Evolutionary conservation across 73 alveolate species (phyloP).

Genomic region (Halteria grandinella): DNA sequence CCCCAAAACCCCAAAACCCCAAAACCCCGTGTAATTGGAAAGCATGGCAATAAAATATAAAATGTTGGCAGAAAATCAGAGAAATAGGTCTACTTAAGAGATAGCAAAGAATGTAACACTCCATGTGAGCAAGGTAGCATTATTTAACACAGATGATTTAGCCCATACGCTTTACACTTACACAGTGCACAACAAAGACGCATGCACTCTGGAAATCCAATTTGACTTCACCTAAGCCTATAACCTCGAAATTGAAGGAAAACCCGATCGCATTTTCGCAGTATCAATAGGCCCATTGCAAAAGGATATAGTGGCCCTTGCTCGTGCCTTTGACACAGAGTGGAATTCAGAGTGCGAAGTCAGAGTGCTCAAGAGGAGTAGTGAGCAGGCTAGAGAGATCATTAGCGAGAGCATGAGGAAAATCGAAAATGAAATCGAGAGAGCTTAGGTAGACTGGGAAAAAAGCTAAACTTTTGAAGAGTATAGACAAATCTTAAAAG

Average conservation of each 20-base stretch:
- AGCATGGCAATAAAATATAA: too few relatives aligned
- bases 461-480: too few relatives aligned
- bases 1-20: too few relatives aligned
- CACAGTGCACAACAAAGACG: slow-evolving; percentile 42
- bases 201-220: slow-evolving; percentile 43
- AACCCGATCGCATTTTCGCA: too few relatives aligned
- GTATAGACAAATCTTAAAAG: too few relatives aligned
- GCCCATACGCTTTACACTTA: slow-evolving; percentile 56
- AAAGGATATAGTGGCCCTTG: slow-evolving; percentile 77
- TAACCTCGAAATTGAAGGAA: slow-evolving; percentile 77
- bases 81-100: slow-evolving; percentile 61
- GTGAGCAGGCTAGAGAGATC: slow-evolving; percentile 71
- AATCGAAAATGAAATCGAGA: slow-evolving; percentile 57
- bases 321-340: slow-evolving; percentile 72
- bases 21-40: too few relatives aligned
- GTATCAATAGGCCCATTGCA: too few relatives aligned
- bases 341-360: slow-evolving; percentile 86
- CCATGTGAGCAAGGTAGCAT: slow-evolving; percentile 51
- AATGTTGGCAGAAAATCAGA: too few relatives aligned
- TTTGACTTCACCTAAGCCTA: slow-evolving; percentile 72
- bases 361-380: slow-evolving; percentile 77
- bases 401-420: slow-evolving; percentile 66
- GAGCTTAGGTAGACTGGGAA: slow-evolving; percentile 27
- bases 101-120: slow-evolving; percentile 59
- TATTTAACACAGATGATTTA: slow-evolving; percentile 43